A percentile compares a stretch with the other conserved stretches of the same genome.
Evolutionary conservation across 768 basidiomycete species (phyloP).

Genomic region (Phaeotremella fagi): DNA sequence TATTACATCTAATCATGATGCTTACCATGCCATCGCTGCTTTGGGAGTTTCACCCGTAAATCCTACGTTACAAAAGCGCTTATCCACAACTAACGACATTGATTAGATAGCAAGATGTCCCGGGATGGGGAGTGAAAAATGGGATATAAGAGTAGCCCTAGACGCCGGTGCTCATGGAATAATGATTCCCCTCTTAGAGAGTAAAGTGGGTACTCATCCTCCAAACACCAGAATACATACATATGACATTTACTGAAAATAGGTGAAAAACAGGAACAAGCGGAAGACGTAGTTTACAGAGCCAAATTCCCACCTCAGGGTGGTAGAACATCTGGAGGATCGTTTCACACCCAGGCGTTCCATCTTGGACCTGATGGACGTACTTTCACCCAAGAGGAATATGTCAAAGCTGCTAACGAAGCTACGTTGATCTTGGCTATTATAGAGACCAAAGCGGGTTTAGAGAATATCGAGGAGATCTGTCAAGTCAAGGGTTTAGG

Average conservation of each 20-base stretch:
- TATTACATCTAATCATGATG: conserved; percentile 4
- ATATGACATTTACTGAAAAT: no score
- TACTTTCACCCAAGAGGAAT: conserved; percentile 14
- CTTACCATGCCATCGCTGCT: conserved; percentile 9
- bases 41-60: conserved; percentile 13
- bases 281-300: conserved; percentile 10
- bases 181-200: conserved; percentile 4
- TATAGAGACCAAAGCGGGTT: conserved; percentile 14
- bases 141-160: conserved; percentile 6
- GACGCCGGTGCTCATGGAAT: conserved; percentile 9
- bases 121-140: conserved; percentile 7
- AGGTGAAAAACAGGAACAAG: neutral
- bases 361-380: conserved; percentile 4
- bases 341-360: conserved; percentile 10
- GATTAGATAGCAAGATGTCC: conserved; percentile 4
- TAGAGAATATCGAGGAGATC: conserved; percentile 17
- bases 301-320: conserved; percentile 13
- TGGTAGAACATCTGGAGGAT: conserved; percentile 8
- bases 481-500: conserved; percentile 9
- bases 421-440: conserved; percentile 10
- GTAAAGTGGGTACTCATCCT: neutral
- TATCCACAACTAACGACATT: neutral
- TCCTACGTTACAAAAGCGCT: neutral
- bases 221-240: neutral
- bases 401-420: conserved; percentile 7